phyloP scores from a whole-genome alignment of 78 protist species.

The Pelomyxa schiedti region DNA sequence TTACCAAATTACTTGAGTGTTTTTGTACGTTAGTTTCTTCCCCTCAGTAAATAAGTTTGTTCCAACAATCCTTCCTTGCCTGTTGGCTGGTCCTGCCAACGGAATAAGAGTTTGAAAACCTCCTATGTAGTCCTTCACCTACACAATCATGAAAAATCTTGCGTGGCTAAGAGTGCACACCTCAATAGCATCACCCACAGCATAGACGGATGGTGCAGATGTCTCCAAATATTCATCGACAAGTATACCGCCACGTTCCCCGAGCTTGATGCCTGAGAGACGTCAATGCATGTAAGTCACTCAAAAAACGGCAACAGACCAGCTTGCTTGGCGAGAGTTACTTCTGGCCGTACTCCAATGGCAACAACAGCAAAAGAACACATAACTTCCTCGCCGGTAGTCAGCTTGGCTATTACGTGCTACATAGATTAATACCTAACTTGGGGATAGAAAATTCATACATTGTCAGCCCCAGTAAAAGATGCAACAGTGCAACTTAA shows the following conservation, averaged over 20 bases:
- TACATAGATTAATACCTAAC: not conserved
- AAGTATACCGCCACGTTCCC: no score
- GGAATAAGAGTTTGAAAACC: not conserved
- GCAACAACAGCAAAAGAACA: no score
- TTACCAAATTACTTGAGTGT: no score
- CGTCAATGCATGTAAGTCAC: not conserved
- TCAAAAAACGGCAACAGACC: slow-evolving; percentile 3
- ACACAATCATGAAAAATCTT: not conserved
- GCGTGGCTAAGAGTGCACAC: no score
- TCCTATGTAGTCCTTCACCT: not conserved
- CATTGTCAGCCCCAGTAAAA: not conserved
- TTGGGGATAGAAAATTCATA: not conserved
- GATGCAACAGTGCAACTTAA: not conserved
- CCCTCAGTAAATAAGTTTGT: not conserved
- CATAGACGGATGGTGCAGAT: no score
- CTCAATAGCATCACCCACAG: no score
- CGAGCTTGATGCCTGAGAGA: no score
- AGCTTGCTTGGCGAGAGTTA: slow-evolving; percentile 3
- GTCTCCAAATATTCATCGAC: slow-evolving; percentile 17
- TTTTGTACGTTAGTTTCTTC: no score
- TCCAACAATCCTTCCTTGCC: slow-evolving; percentile 23
- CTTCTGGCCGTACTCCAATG: no score
- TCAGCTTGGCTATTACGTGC: not conserved
- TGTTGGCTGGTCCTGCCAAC: slow-evolving; percentile 34
- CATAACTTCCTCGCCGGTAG: no score